A percentile compares a stretch with the other conserved stretches of the same genome.
Evolutionary conservation across 441 rosid species (phyloP).

Genomic region (Manihot esculenta): DNA sequence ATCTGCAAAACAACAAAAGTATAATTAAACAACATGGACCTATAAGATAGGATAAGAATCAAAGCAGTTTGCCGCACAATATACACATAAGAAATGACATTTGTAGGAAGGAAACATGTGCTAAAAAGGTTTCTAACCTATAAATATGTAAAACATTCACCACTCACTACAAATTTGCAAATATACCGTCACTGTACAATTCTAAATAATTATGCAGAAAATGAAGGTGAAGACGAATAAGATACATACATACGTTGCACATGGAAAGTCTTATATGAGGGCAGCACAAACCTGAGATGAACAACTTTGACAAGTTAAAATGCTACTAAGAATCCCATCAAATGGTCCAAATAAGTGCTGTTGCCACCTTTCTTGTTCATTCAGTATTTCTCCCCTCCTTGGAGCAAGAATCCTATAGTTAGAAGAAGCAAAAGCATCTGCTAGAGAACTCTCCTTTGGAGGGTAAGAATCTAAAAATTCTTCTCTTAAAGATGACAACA

Average conservation of each 20-base stretch:
- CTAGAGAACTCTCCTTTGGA: conserved; percentile 47
- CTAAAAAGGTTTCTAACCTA: neutral
- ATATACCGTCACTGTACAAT: conserved; percentile 13
- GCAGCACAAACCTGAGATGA: conserved; percentile 63
- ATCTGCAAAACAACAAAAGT: conserved; percentile 51
- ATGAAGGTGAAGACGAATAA: neutral
- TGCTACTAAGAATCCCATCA: conserved; percentile 72
- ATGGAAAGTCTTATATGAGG: conserved; percentile 21
- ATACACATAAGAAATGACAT: neutral
- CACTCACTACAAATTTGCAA: neutral
- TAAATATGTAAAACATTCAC: neutral
- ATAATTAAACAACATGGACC: neutral
- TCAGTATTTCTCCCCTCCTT: conserved; percentile 30
- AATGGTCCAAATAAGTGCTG: conserved; percentile 82
- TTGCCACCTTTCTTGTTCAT: conserved; percentile 72
- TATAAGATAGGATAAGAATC: neutral
- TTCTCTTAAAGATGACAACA: conserved; percentile 68
- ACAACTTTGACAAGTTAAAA: conserved; percentile 70
- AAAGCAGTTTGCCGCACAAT: neutral
- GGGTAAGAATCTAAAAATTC: conserved; percentile 61
- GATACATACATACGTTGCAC: neutral
- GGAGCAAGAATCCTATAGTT: conserved; percentile 53
- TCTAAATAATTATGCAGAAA: neutral
- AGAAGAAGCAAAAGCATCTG: conserved; percentile 42
- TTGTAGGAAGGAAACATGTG: neutral